Evolutionary conservation across 23 red algal genomes (phyloP).

Genomic region (Chondrus crispus): DNA sequence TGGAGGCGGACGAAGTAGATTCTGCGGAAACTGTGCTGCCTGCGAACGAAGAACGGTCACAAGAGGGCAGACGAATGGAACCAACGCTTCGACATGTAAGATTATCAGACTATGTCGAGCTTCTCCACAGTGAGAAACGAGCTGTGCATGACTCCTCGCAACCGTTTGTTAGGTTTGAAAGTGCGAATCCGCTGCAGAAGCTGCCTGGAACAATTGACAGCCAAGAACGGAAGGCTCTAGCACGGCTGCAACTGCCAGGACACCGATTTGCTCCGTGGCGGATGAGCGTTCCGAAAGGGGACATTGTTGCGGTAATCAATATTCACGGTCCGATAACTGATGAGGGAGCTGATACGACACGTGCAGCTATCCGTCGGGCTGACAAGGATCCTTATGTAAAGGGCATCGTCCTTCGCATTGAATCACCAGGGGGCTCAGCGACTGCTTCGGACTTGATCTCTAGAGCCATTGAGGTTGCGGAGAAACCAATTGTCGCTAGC

Average conservation of each 20-base stretch:
- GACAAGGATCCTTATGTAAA: constrained; percentile 67
- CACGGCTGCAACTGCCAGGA: constrained; percentile 13
- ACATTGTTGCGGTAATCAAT: constrained; percentile 42
- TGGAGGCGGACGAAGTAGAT: not conserved
- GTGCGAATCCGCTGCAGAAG: not conserved
- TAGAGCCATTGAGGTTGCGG: constrained; percentile 60
- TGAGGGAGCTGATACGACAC: constrained; percentile 20
- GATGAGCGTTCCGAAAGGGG: constrained; percentile 35
- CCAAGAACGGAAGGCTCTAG: not conserved
- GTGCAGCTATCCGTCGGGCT: constrained; percentile 67
- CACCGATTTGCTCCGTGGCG: constrained; percentile 39
- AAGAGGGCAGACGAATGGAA: not conserved
- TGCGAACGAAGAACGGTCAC: not conserved
- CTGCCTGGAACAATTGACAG: not conserved
- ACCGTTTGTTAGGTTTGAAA: not conserved
- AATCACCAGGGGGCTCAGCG: constrained; percentile 89
- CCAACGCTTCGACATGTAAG: not conserved
- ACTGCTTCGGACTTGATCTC: constrained; percentile 87
- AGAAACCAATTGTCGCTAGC: constrained; percentile 86
- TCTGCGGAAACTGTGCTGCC: not conserved
- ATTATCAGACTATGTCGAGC: constrained; percentile 41
- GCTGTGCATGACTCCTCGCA: not conserved
- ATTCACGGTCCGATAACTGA: constrained; percentile 50
- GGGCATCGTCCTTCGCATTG: constrained; percentile 82
- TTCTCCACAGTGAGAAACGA: constrained; percentile 35